Percentiles rank a stretch among this genome's conserved stretches.
phyloP scores from a whole-genome alignment of 164 flowering plant species.

The Sextonia rubra region DNA sequence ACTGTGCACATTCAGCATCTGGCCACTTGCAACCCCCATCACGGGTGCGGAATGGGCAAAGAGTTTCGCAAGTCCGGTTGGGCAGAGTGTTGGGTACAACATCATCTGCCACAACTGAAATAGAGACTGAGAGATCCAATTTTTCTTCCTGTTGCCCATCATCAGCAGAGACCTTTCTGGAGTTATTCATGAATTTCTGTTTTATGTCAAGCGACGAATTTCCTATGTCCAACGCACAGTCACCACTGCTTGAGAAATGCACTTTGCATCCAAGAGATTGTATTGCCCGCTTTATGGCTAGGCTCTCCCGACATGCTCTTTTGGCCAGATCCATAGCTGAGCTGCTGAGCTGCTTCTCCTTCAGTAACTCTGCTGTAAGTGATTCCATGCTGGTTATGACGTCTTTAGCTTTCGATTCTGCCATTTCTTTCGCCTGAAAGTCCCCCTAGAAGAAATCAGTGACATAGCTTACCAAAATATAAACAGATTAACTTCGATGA shows the following conservation, averaged over 20 bases:
- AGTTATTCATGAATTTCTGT: conserved; percentile 22
- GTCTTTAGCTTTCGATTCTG: conserved; percentile 69
- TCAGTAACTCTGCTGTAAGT: conserved; percentile 51
- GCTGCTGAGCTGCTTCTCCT: conserved; percentile 58
- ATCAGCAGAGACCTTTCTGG: conserved; percentile 29
- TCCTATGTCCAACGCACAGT: conserved; percentile 59
- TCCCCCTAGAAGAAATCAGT: conserved; percentile 9
- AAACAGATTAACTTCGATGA: too few relatives aligned
- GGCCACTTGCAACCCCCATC: conserved; percentile 96
- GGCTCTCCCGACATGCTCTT: conserved; percentile 65
- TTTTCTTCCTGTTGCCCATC: conserved; percentile 40
- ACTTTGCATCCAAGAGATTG: conserved; percentile 88
- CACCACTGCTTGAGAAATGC: conserved; percentile 60
- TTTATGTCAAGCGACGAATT: conserved; percentile 28
- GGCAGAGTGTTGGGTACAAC: conserved; percentile 32
- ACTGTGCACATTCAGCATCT: conserved; percentile 85
- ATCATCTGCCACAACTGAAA: conserved; percentile 42
- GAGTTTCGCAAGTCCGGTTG: conserved; percentile 53
- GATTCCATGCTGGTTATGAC: conserved; percentile 44
- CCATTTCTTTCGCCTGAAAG: conserved; percentile 74
- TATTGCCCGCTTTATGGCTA: conserved; percentile 77
- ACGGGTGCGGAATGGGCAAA: conserved; percentile 71
- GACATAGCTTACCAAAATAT: background rate
- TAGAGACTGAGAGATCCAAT: conserved; percentile 62
- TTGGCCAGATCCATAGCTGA: conserved; percentile 62